phyloP scores from a whole-genome alignment of 2,329 filamentous ascomycete species.

The Colletotrichum plurivorum region DNA sequence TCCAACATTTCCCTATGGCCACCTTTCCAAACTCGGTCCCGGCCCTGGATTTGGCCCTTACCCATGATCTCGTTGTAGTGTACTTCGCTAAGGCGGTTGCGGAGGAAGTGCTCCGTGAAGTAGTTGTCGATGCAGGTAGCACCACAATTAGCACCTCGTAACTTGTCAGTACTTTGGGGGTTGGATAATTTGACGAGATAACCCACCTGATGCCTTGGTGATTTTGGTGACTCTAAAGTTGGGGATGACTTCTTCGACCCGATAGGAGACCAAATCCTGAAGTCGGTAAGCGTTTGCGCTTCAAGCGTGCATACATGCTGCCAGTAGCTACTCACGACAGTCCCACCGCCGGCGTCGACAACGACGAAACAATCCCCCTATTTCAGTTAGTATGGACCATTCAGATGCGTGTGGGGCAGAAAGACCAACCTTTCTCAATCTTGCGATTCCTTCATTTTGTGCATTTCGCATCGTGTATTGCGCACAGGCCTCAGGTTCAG shows the following conservation, averaged over 20 bases:
- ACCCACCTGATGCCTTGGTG: constrained; percentile 23
- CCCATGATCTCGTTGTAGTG: constrained; percentile 27
- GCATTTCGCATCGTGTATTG: constrained; percentile 41
- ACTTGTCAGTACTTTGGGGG: neutral
- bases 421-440: constrained; percentile 17
- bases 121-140: constrained; percentile 40
- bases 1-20: constrained; percentile 36
- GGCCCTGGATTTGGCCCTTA: constrained; percentile 1
- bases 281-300: neutral
- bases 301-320: neutral
- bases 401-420: too few relatives aligned
- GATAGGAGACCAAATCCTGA: constrained; percentile 47
- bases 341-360: constrained; percentile 51
- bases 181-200: neutral
- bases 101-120: constrained; percentile 37
- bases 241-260: constrained; percentile 40
- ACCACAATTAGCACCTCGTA: constrained; percentile 5
- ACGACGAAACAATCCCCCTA: constrained; percentile 48
- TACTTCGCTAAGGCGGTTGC: constrained; percentile 12
- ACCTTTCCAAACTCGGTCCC: constrained; percentile 1
- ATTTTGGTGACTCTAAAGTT: constrained; percentile 41
- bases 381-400: neutral
- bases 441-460: constrained; percentile 18
- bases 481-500: constrained; percentile 46
- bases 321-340: constrained; percentile 40